Conservation (phyloP, 371 early-diverging fungal species). For the Rhizopus sp. region DNA sequence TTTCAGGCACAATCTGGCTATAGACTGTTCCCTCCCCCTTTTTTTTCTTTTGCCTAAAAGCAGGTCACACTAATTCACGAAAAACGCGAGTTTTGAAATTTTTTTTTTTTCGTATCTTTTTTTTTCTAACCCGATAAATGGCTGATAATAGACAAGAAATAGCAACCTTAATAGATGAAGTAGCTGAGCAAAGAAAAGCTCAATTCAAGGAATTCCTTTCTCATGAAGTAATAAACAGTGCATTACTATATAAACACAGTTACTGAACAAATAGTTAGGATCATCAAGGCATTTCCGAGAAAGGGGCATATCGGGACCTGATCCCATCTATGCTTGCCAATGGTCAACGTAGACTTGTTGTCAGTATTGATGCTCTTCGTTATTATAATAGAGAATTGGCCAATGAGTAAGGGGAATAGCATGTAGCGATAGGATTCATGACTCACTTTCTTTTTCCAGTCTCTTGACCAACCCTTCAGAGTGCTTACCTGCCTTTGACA, state of each 20-base stretch:
- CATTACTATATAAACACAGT: neutral
- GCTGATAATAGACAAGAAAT: neutral
- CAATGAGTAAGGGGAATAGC: constrained; percentile 52
- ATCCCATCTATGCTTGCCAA: constrained; percentile 68
- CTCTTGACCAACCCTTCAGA: constrained; percentile 81
- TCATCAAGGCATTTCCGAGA: constrained; percentile 41
- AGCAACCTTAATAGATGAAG: neutral
- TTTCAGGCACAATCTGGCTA: neutral
- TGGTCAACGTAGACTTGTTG: constrained; percentile 72
- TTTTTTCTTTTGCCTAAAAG: neutral
- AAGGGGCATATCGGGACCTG: constrained; percentile 63
- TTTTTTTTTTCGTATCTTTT: neutral
- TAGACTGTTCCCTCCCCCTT: neutral
- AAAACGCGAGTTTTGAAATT: neutral
- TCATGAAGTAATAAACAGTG: constrained; percentile 13
- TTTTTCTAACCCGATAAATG: neutral
- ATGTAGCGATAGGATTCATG: neutral
- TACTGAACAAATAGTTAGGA: constrained; percentile 8
- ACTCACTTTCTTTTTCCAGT: constrained; percentile 33
- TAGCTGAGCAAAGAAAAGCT: constrained; percentile 1
- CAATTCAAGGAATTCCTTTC: constrained; percentile 20
- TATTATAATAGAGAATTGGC: constrained; percentile 70
- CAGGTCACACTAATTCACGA: neutral
- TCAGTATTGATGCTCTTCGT: constrained; percentile 90
- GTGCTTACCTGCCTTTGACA: constrained; percentile 83